Evolutionary conservation across 495 filamentous ascomycete species (phyloP).

Genomic region (Peziza echinospora): DNA sequence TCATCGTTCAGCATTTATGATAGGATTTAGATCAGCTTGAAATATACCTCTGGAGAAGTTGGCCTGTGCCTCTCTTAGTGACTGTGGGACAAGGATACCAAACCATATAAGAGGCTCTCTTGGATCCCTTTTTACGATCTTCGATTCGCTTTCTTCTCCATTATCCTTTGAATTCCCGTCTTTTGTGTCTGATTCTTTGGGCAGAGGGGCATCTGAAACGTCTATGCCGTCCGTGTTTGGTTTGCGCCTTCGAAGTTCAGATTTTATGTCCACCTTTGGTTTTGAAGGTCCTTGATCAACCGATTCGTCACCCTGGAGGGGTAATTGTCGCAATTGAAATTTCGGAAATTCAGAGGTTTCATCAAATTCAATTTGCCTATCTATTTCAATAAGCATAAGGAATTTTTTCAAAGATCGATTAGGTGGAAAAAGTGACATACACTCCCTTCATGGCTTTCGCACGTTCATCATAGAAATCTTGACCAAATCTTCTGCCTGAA

Average conservation of each 20-base stretch:
- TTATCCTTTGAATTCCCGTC: background rate
- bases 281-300: too few relatives aligned
- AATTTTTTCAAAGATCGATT: background rate
- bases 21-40: too few relatives aligned
- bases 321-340: background rate
- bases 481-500: conserved; percentile 20
- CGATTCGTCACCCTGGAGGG: background rate
- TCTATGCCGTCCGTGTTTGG: too few relatives aligned
- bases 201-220: too few relatives aligned
- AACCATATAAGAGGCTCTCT: conserved; percentile 26
- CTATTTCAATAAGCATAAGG: conserved; percentile 2
- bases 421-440: too few relatives aligned
- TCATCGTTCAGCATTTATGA: too few relatives aligned
- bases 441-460: conserved; percentile 22
- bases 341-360: background rate
- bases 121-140: background rate
- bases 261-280: too few relatives aligned
- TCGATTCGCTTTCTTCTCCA: too few relatives aligned
- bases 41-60: conserved; percentile 12
- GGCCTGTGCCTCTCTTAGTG: conserved; percentile 21
- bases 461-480: conserved; percentile 26
- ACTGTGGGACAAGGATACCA: conserved; percentile 25
- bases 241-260: too few relatives aligned
- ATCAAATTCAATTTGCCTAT: background rate
- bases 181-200: background rate